Evolutionary conservation across 2,329 filamentous ascomycete genomes (phyloP), one percentile per base, ranked within the genome.

Genomic region (Fusarium tricinctum): DNA sequence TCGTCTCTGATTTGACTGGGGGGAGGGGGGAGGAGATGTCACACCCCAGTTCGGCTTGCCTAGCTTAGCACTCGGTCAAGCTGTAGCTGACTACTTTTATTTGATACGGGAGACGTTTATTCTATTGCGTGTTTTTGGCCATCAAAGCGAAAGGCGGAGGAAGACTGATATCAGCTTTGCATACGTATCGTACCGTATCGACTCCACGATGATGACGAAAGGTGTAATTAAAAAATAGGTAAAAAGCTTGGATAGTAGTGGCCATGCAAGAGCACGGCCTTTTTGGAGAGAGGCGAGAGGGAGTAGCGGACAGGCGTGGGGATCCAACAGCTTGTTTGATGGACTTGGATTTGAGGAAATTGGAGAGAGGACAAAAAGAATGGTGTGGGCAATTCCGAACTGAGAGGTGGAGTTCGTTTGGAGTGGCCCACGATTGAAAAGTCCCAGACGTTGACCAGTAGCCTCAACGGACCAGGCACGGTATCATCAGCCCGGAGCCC

Each of bases 311-410:
- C 30, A 33, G 13, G 35, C 35, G 63, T 30, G 28, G 28, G 28
- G 50, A 53, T 17, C 35, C 28, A 53, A 56, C 55, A 46, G 28
- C 55, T 42, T 30, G 54, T 39, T 52, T 54, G 45, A 56, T 63
- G 56, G 49, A 51, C 51, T 66, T 44, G 42, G 49, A 51, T 56
- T 66, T 44, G 42, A 42, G 23, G 19, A 39, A 28, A 45, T 8
- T 45, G 38, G 51, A 49, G 30, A 35, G 33, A 35, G 33, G 7
- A 35, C 28, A 35, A 35, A 38, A 42, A 63, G 48, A 46, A 39
- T 61, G 60, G 60, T 54, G 47, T 61, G 50, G 33, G 59, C 58
- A 54, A 51, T 52, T 50, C 35, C 13, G 13, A 38, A 38, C 35
- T 38, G 35, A 38, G 35, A 38, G 35, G 35, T 38, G 35, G 35